Base-by-base conservation (phyloP, 176 grass and related monocot species). In the Neostapfia colusana region DNA sequence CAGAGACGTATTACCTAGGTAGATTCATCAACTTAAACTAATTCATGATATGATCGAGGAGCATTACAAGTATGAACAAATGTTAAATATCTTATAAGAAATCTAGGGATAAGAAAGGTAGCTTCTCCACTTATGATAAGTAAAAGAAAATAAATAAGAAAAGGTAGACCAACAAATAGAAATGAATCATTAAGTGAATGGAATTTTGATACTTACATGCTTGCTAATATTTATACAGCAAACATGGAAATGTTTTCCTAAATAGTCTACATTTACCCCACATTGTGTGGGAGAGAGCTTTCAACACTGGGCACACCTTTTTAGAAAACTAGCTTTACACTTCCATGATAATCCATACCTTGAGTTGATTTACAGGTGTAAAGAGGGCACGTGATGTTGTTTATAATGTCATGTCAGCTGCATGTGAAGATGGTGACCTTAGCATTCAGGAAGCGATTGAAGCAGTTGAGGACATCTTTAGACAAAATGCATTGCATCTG, bases 1-100 rank as follows among this genome's bases (percentile, higher is more conserved):
- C 95, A 53, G 95, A 98, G 80, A 94, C 95, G 64, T 94, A 90
- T 63, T 94, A 94, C 84, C 83, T 98, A 72, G 91, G 95, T 98
- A 90, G 5, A 76, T 84, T 75, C 25, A 57, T 71, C 65, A 35
- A n/a, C 26, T 69, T 64, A 71, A 55, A 58, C 39, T 35, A 41
- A 56, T 80, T 72, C 42, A 72, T 44, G 44, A 72, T 40, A 66
- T 77, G 57, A 35, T 54, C 0, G 4, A 66, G 76, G 23, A 72
- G 12, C 49, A 65, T 31, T 77, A 12, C 63, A 71, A 16, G 5
- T 62, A 42, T n/a, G 43, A 69, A 69, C 20, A 74, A 45, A 79
- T 21, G 15, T 74, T 79, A 61, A 49, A 53, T 83, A 63, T 62
- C 1, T 45, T 44, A 44, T 57, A 21, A 71, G 10, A 73, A 73